Percentiles rank a stretch among this genome's conserved stretches.
Evolutionary conservation across 1,139 yeast genomes (phyloP).

Genomic region (Geotrichum siamense): DNA sequence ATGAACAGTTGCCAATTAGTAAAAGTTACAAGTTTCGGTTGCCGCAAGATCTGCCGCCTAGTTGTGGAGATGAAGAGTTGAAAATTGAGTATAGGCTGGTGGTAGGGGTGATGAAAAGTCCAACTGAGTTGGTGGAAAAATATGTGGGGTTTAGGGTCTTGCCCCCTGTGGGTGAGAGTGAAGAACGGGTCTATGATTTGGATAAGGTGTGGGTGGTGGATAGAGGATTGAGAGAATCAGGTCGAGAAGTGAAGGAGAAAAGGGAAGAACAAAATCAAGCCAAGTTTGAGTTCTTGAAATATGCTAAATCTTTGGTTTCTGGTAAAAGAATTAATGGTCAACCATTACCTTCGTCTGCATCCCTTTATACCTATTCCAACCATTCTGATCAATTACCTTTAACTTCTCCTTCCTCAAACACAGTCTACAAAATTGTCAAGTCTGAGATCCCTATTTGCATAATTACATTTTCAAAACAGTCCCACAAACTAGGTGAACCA

Average conservation of each 20-base stretch:
- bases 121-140: neutral
- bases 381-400: neutral
- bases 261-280: neutral
- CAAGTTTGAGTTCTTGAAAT: conserved; percentile 1
- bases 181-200: neutral
- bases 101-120: conserved; percentile 2
- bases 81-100: neutral
- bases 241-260: neutral
- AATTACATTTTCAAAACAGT: conserved; percentile 5
- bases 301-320: conserved; percentile 7
- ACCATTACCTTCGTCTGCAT: too few relatives aligned
- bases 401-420: neutral
- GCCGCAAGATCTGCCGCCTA: conserved; percentile 3
- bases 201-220: neutral
- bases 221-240: neutral
- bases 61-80: neutral
- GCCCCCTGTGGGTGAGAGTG: neutral
- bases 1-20: neutral
- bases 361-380: neutral
- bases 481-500: conserved; percentile 2
- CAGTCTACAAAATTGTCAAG: neutral
- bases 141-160: neutral
- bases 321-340: neutral
- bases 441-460: neutral
- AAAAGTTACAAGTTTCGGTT: neutral